Evolutionary conservation across 2,329 filamentous ascomycete genomes (phyloP).

Genomic region (Pseudogymnoascus sp.): DNA sequence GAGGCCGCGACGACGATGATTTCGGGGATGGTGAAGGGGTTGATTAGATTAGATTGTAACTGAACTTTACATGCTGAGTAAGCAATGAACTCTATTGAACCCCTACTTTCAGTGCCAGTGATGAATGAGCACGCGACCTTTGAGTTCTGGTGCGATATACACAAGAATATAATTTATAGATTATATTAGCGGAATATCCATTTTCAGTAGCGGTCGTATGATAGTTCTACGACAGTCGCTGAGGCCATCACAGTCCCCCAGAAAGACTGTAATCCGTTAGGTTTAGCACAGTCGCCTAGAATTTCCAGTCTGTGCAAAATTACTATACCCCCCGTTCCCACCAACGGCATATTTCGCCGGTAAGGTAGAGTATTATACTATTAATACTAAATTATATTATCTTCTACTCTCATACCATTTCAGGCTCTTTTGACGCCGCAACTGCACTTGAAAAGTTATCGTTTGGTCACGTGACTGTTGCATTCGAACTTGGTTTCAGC

Average conservation of each 20-base stretch:
- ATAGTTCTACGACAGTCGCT: too few species aligned
- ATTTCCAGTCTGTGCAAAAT: too few species aligned
- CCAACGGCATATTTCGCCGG: too few species aligned
- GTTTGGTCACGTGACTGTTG: background rate
- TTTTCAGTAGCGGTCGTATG: too few species aligned
- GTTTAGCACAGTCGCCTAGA: too few species aligned
- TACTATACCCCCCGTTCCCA: too few species aligned
- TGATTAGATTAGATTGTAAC: constrained; percentile 3
- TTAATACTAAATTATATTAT: background rate
- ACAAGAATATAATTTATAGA: background rate
- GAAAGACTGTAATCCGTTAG: too few species aligned
- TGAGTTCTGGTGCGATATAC: background rate
- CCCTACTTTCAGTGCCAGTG: background rate
- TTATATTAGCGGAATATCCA: too few species aligned
- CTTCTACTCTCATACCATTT: background rate
- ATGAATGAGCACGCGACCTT: background rate
- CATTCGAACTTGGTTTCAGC: background rate
- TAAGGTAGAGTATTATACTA: background rate
- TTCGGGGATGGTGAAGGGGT: constrained; percentile 2
- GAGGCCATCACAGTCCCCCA: too few species aligned
- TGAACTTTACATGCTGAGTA: background rate
- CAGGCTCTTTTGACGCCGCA: background rate
- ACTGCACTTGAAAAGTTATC: background rate
- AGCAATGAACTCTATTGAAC: background rate
- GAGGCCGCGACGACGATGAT: constrained; percentile 2